Evolutionary conservation across 306 rosid genomes (phyloP).

Genomic region (Prunus mira): DNA sequence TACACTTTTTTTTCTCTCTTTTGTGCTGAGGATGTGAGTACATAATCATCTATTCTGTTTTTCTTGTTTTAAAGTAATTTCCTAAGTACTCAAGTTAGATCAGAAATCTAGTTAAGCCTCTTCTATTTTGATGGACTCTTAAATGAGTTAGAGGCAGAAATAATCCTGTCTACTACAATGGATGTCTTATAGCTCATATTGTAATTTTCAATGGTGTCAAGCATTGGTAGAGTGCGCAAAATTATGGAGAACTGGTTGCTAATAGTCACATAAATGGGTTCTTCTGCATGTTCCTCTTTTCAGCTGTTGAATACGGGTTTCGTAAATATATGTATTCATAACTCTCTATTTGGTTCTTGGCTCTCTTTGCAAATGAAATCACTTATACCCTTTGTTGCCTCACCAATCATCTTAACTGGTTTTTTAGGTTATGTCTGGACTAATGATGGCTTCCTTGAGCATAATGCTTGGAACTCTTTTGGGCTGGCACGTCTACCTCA

Average conservation of each 20-base stretch:
- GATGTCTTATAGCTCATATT: neutral
- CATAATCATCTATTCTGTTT: neutral
- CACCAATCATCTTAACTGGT: neutral
- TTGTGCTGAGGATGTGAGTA: neutral
- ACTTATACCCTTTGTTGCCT: neutral
- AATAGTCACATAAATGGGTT: neutral
- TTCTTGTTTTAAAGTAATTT: neutral
- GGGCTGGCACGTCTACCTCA: constrained; percentile 87
- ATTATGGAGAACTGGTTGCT: neutral
- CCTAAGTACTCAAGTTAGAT: neutral
- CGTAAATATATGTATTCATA: no score
- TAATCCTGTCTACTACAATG: neutral
- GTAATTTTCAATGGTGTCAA: neutral
- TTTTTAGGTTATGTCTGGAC: constrained; percentile 56
- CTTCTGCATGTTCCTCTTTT: neutral
- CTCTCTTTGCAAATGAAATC: no score
- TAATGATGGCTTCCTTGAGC: constrained; percentile 45
- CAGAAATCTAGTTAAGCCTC: neutral
- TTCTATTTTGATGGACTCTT: neutral
- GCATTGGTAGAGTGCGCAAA: neutral
- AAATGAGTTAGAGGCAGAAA: neutral
- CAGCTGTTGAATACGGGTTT: no score
- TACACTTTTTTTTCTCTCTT: neutral
- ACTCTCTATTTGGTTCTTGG: neutral
- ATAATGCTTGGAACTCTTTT: constrained; percentile 57